phyloP scores from a whole-genome alignment of 2,329 filamentous ascomycete species.

The Exophiala sp. region DNA sequence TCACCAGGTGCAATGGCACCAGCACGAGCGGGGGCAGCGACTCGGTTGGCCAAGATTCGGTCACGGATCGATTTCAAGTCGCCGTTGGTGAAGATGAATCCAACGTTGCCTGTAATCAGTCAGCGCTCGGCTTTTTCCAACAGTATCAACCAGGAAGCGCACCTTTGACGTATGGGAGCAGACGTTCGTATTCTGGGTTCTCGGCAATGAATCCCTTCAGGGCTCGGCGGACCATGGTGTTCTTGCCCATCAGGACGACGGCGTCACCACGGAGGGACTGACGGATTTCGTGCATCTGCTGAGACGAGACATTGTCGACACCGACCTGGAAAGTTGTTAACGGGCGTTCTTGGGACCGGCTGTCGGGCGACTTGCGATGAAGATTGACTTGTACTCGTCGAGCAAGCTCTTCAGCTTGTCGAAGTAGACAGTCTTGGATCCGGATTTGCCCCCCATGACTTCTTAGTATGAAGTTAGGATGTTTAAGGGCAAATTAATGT shows the following conservation, averaged over 20 bases:
- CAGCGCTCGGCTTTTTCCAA: conserved; percentile 9
- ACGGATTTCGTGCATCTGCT: conserved; percentile 99
- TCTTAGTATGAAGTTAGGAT: conserved; percentile 96
- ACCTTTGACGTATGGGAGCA: conserved; percentile 89
- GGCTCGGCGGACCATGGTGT: conserved; percentile 99
- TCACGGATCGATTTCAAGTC: conserved; percentile 90
- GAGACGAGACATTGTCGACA: conserved; percentile 93
- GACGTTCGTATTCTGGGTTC: conserved; percentile 94
- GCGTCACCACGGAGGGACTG: conserved; percentile 80
- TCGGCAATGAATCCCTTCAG: conserved; percentile 90
- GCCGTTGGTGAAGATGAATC: conserved; percentile 98
- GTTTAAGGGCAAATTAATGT: conserved; percentile 69
- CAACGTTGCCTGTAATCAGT: conserved; percentile 69
- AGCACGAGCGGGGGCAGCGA: conserved; percentile 94
- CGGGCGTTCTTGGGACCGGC: not conserved
- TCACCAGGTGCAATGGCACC: conserved; percentile 91
- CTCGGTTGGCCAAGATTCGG: conserved; percentile 94
- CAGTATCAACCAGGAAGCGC: conserved; percentile 9
- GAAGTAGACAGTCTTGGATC: conserved; percentile 95
- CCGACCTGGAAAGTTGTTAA: conserved; percentile 44
- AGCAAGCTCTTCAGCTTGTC: conserved; percentile 98
- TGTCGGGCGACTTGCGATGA: conserved; percentile 60
- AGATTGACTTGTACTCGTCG: conserved; percentile 94
- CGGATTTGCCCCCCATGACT: conserved; percentile 98
- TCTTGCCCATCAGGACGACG: conserved; percentile 99